Base-by-base conservation (phyloP, 352 stramenopile species). In the Phytophthora quininea region DNA sequence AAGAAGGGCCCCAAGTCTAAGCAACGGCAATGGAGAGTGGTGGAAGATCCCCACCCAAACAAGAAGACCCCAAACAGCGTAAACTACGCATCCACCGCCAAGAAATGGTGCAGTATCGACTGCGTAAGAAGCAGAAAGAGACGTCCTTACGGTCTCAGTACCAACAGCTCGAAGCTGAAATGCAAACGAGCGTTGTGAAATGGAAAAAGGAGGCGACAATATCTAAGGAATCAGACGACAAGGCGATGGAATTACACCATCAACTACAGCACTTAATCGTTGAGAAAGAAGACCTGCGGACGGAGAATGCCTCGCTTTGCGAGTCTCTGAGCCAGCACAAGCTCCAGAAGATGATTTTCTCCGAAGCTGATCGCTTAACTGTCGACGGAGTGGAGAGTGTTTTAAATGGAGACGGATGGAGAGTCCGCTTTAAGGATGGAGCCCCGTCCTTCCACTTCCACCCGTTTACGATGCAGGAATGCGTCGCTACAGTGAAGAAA, bases 361-460 rank as follows among this genome's bases (percentile, higher is more conserved):
- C 32, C n/a, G 59, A 60, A 42, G 31, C 42, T n/a, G 33, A 56
- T 32, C 50, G 33, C 2, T 4, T 61, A 15, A 27, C 29, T 10
- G 42, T 40, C 24, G 35, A 14, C 15, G 43, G 42, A 11, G 19
- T 54, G 9, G 32, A 29, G 1, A 51, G 48, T 5, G 19, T 63
- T 1, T 38, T 55, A 3, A 46, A 30, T 9, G 46, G 42, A 15
- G 14, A 30, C n/a, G 52, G 66, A 1, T 51, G 49, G 33, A 51
- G 62, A 10, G 65, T 75, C 49, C 43, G 55, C 14, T 62, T 76
- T 33, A 9, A 46, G 2, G 48, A 64, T 30, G 58, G 64, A 1
- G 58, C 50, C 9, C 71, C 71, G 11, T 63, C 64, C 0, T 79
- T 76, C 38, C 59, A 69, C 46, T 79, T 72, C 46, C 46, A 79